phyloP scores from a whole-genome alignment of 768 basidiomycete species.

The Flagelloscypha sp. region DNA sequence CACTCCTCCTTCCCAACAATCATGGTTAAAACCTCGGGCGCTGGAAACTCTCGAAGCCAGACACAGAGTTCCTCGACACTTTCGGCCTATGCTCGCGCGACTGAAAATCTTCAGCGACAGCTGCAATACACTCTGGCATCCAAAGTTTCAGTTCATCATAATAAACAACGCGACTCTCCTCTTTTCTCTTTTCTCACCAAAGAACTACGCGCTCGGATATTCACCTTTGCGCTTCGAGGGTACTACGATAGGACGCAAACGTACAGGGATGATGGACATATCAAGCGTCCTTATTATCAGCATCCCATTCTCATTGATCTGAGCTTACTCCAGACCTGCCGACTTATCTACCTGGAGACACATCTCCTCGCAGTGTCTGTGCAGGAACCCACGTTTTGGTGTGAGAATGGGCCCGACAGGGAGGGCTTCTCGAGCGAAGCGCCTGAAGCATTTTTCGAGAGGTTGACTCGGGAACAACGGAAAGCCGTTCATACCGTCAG shows the following conservation, averaged over 20 bases:
- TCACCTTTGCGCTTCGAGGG: conserved; percentile 12
- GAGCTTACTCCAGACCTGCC: conserved; percentile 4
- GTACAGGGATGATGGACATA: conserved; percentile 11
- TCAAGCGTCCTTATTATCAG: conserved; percentile 16
- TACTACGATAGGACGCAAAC: conserved; percentile 11
- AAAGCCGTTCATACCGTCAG: conserved; percentile 12
- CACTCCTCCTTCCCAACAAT: no score
- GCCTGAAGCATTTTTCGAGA: conserved; percentile 10
- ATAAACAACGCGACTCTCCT: conserved; percentile 10
- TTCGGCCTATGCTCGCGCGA: no score
- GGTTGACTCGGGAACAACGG: conserved; percentile 12
- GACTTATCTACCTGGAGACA: conserved; percentile 4
- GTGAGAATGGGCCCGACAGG: not conserved
- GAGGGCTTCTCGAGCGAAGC: no score
- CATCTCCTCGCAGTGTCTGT: conserved; percentile 1
- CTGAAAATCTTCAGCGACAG: no score
- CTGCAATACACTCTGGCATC: no score
- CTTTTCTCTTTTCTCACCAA: conserved; percentile 13
- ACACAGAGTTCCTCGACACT: no score
- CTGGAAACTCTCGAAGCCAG: no score
- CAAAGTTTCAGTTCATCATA: not conserved
- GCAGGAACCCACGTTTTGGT: conserved; percentile 4
- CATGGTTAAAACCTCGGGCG: no score
- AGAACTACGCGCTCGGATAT: conserved; percentile 17
- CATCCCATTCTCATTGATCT: conserved; percentile 10